These are phyloP conservation scores for Chaetomidium leptoderma DNA, from an alignment of 495 filamentous ascomycete genomes.

Conservation along the genomic window DNA sequence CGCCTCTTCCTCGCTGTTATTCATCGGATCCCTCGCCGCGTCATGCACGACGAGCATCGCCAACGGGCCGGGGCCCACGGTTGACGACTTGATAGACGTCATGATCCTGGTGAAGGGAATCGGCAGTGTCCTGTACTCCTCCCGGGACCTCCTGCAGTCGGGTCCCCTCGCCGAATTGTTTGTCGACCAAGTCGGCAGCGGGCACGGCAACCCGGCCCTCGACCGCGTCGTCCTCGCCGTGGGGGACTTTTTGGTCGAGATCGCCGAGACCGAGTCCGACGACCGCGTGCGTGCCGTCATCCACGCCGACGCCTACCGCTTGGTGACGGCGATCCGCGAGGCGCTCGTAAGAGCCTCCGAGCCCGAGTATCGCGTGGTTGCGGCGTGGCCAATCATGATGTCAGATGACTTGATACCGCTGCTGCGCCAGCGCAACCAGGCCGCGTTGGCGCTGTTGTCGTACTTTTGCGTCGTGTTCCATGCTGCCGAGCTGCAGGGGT, in stretches of 20 bases:
- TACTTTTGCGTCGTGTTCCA: conserved; percentile 31
- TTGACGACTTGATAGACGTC: conserved; percentile 27
- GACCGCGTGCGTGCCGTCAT: conserved; percentile 12
- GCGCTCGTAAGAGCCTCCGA: not conserved
- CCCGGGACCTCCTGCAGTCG: conserved; percentile 7
- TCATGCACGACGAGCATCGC: not conserved
- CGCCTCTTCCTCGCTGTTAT: conserved; percentile 24
- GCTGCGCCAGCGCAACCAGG: conserved; percentile 21
- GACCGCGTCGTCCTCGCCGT: conserved; percentile 15
- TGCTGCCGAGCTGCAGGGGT: conserved; percentile 18
- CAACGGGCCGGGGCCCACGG: conserved; percentile 7
- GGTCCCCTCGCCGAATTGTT: conserved; percentile 25
- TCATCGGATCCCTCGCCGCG: conserved; percentile 23
- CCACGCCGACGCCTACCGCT: conserved; percentile 11
- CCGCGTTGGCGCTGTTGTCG: conserved; percentile 24
- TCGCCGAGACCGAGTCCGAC: not conserved
- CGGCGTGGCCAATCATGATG: conserved; percentile 27
- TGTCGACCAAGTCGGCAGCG: not conserved
- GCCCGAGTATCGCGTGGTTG: conserved; percentile 26
- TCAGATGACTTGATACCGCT: conserved; percentile 20
- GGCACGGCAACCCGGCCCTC: not conserved
- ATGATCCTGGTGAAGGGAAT: conserved; percentile 28
- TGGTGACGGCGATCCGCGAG: conserved; percentile 10
- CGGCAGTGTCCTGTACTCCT: conserved; percentile 21
- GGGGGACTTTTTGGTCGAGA: conserved; percentile 3